Evolutionary conservation across 202 grass and related monocot genomes (phyloP), one percentile per base, ranked within the genome.

Genomic region (Brachypodium distachyon): DNA sequence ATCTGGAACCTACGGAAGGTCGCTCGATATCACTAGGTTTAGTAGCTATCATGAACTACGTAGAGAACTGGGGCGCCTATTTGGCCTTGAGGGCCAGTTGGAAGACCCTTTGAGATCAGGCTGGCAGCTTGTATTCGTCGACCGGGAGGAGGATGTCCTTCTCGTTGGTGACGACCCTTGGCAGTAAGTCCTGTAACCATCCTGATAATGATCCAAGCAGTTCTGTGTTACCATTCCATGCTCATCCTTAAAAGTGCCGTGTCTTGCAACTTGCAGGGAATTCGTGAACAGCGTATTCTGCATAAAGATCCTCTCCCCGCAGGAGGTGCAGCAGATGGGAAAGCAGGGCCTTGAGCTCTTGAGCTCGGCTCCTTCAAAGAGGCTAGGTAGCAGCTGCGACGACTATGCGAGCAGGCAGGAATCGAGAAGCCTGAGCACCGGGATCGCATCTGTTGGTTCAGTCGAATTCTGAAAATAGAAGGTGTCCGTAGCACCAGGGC

Each of bases 81-180:
- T 99, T 78, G 96, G 92, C 70, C 85, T 99, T 21, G 95, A 94
- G 58, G 87, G 92, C 80, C 87, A 95, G 58, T 96, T 99, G 96
- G 96, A 99, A 78, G 85, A 99, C 85, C 96, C 92, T 55, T 48
- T 87, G 81, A 99, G 96, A 99, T 99, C 96, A 99, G 96, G 96
- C 96, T 99, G 96, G 96, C 96, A 99, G 96, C 96, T 99, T 99
- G 96, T 99, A 99, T 99, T 95, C 39, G 85, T 96, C 60, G 96
- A 99, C 87, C 84, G 71, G 33, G 96, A 99, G 83, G 87, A 93
- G 23, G 92, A 99, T 41, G 85, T 96, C 84, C 96, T 99, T 68
- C 96, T 99, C 42, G 77, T 99, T 13, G 96, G 96, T 14, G 96
- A 99, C 2, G 96, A 90, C 65, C 96, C 96, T 72, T 99, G 96